A percentile compares a stretch with the other conserved stretches of the same genome.
Evolutionary conservation across 371 early-diverging fungal species (phyloP).

Genomic region (Mortierella polycephala): DNA sequence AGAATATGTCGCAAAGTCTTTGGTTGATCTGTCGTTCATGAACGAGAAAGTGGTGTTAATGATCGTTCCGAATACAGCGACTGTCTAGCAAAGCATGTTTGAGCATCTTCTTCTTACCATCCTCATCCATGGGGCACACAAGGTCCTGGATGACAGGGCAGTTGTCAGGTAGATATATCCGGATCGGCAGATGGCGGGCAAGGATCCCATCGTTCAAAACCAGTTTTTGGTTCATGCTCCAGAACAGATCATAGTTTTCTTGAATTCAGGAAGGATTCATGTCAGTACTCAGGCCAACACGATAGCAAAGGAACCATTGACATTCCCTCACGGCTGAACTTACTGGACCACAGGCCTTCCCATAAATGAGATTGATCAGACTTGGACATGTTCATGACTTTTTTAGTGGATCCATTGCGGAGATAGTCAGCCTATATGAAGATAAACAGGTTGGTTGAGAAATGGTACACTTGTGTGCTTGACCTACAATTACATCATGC

Average conservation of each 20-base stretch:
- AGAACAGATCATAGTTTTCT: conserved; percentile 69
- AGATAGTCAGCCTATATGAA: conserved; percentile 74
- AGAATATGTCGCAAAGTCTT: conserved; percentile 36
- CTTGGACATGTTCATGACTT: conserved; percentile 79
- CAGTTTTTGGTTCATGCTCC: conserved; percentile 72
- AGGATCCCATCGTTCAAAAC: conserved; percentile 55
- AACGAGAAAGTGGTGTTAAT: not conserved
- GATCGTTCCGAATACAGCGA: too few species aligned
- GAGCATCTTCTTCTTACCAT: conserved; percentile 25
- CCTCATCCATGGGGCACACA: conserved; percentile 56
- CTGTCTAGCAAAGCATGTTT: too few species aligned
- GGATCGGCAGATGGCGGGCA: conserved; percentile 62
- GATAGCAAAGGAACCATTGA: not conserved
- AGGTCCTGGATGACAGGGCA: conserved; percentile 70
- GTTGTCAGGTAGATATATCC: conserved; percentile 67
- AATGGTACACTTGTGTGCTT: not conserved
- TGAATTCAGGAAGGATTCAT: not conserved
- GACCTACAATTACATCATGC: not conserved
- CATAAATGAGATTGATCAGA: conserved; percentile 76
- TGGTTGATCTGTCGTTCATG: conserved; percentile 9
- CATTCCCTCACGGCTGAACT: not conserved
- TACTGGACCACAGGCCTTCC: conserved; percentile 68
- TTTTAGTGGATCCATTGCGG: conserved; percentile 74
- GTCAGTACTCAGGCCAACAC: too few species aligned
- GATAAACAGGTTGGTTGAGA: not conserved